Evolutionary conservation across 306 rosid species (phyloP), one percentile per base, ranked within the genome.

Genomic region (Oxytropis ochrocephala): DNA sequence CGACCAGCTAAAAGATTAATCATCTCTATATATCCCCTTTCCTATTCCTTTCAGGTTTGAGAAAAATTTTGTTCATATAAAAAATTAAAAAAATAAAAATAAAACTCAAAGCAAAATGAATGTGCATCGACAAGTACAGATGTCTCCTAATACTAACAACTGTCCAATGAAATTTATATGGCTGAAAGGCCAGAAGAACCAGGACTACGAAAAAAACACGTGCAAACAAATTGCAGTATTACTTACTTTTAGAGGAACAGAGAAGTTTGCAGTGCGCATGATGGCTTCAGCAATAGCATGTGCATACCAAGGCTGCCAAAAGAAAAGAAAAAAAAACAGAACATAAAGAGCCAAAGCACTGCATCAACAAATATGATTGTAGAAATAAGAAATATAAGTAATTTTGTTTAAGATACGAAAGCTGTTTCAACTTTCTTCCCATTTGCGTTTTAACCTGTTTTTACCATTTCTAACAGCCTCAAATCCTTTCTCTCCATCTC

Each of bases 231-330:
- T 56, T 18, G 18, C 27, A 72, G 51, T 18, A 80, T 21, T 21
- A 39, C 96, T 84, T 81, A 93, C 97, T 84, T 86, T 93, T 21
- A 93, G 82, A 39, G 98, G 98, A 79, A 90, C 86, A n/a, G 98
- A 93, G 78, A 93, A 90, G 68, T 88, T 93, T 74, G 98, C 90
- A 48, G 98, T 93, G 47, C 97, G 97, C 98, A 90, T 81, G 79
- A 93, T 93, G 83, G 98, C 85, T 86, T 88, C 96, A 21, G 94
- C 98, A 78, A 93, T 93, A 55, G 97, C 98, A 78, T 86, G 98
- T 21, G 98, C 97, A 84, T 93, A 93, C 97, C 98, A 93, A 67
- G 98, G 96, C 98, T 93, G 67, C 74, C 75, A 81, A 64, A 71
- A 78, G 1, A 7, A 11, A n/a, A 8, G 2, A 5, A n/a, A 17